Evolutionary conservation across 768 basidiomycete genomes (phyloP), one percentile per base, ranked within the genome.

Genomic region (Phylloporus sp.): DNA sequence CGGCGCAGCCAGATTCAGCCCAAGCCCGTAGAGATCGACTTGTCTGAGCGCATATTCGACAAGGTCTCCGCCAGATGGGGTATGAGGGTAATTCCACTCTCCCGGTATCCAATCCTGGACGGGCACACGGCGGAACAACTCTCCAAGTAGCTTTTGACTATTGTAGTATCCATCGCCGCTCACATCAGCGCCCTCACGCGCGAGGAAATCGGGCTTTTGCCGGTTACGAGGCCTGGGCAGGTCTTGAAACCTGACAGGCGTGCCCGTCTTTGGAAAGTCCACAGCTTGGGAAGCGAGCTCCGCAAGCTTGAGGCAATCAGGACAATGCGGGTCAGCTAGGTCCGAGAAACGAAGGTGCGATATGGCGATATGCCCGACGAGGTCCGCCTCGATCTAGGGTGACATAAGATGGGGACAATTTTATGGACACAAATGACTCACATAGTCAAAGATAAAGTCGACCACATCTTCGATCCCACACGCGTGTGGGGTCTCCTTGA

Each of bases 361-460:
- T 38, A 70, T 73, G 36, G 74, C 67, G 27, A 79, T 79, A 23
- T 64, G 62, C 9, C 73, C 74, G 15, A 76, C 56, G 9, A 74
- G 63, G 54, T 78, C 76, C 10, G 72, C 60, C 36, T 74, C 57
- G 40, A 73, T 63, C 65, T 72, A 61, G 3, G 3, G 20, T 31
- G 8, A 18, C 15, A 45, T 64, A 22, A 45, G 50, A 6, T 22
- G 44, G 36, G 12, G 23, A 27, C 29, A 20, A 20, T 43, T n/a
- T n/a, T n/a, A 34, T 36, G 5, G 2, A n/a, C 20, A 4, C 46
- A n/a, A 6, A 39, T 18, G n/a, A 64, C 73, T 47, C 43, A 76
- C 76, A 36, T 66, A 80, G 49, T 80, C 62, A 32, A 77, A 72
- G 18, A 80, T 73, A 52, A 81, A 80, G 26, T 75, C 65, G 0